Evolutionary conservation across 495 filamentous ascomycete genomes (phyloP).

Genomic region (Talaromyces trachyspermus): DNA sequence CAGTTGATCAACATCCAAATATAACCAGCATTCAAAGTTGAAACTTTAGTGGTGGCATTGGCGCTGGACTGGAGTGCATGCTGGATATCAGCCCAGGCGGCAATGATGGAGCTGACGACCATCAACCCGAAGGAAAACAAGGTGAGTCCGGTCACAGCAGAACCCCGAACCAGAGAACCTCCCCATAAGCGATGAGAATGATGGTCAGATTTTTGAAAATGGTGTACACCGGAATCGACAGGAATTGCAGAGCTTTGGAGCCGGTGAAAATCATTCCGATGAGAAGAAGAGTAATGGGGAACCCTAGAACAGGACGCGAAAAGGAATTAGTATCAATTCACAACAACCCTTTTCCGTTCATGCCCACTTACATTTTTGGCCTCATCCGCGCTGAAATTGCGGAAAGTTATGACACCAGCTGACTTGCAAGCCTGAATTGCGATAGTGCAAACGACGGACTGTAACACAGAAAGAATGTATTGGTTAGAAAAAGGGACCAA

Average conservation of each 20-base stretch:
- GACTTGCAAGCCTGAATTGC: slow-evolving; percentile 84
- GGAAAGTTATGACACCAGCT: slow-evolving; percentile 74
- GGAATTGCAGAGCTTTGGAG: slow-evolving; percentile 91
- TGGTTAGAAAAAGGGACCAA: too few species aligned
- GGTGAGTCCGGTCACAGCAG: slow-evolving; percentile 68
- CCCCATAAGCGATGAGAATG: slow-evolving; percentile 96
- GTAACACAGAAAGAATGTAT: slow-evolving; percentile 3
- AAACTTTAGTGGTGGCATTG: slow-evolving; percentile 67
- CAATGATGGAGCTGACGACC: slow-evolving; percentile 90
- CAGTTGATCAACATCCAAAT: slow-evolving; percentile 98
- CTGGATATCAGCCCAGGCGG: slow-evolving; percentile 97
- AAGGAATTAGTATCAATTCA: slow-evolving; percentile 15
- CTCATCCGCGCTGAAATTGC: slow-evolving; percentile 85
- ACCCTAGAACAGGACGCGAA: slow-evolving; percentile 53
- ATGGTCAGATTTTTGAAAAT: slow-evolving; percentile 99
- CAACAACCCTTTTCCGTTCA: background rate
- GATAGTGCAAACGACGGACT: slow-evolving; percentile 87
- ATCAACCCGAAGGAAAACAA: slow-evolving; percentile 96
- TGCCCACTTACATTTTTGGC: slow-evolving; percentile 69
- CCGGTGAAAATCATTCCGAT: slow-evolving; percentile 99
- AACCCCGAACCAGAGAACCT: slow-evolving; percentile 99
- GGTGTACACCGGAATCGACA: slow-evolving; percentile 97
- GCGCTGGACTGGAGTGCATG: slow-evolving; percentile 58
- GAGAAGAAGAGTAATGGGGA: slow-evolving; percentile 91
- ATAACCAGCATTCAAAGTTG: slow-evolving; percentile 91